These are phyloP conservation scores for Heterobasidion irregulare DNA, from an alignment of 1,284 basidiomycete species.

Conservation along the genomic window DNA sequence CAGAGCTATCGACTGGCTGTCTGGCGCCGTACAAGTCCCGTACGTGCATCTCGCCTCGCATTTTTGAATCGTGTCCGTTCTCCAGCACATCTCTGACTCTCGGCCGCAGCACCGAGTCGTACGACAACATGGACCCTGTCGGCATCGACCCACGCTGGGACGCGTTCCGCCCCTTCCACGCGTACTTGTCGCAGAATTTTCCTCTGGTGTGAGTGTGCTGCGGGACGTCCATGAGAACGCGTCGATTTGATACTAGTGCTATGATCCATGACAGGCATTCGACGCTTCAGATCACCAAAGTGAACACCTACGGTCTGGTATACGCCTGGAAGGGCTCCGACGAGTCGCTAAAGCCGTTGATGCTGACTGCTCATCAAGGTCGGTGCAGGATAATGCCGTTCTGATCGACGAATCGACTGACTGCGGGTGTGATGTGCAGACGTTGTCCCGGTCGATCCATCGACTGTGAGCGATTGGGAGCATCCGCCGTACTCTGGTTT, in stretches of 20 bases:
- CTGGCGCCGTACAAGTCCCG: slow-evolving; percentile 37
- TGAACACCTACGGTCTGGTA: slow-evolving; percentile 60
- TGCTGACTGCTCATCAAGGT: slow-evolving; percentile 66
- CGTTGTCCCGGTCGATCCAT: slow-evolving; percentile 48
- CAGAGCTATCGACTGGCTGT: slow-evolving; percentile 43
- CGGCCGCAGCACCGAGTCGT: slow-evolving; percentile 26
- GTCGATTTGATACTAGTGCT: not conserved
- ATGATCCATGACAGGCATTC: slow-evolving; percentile 31
- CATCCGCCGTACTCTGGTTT: slow-evolving; percentile 28
- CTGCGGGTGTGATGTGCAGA: slow-evolving; percentile 22
- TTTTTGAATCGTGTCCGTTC: not conserved
- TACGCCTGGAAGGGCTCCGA: slow-evolving; percentile 58
- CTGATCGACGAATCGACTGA: not conserved
- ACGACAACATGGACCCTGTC: slow-evolving; percentile 31
- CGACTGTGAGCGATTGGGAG: slow-evolving; percentile 43
- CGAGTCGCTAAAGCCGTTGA: slow-evolving; percentile 48
- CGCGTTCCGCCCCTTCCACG: slow-evolving; percentile 30
- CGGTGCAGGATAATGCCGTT: not conserved
- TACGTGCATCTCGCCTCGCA: slow-evolving; percentile 10
- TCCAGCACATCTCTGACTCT: not conserved
- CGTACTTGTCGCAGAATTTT: slow-evolving; percentile 31
- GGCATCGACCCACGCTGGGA: slow-evolving; percentile 39
- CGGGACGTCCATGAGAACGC: not conserved
- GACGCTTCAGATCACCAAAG: slow-evolving; percentile 40
- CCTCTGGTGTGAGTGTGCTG: slow-evolving; percentile 28